Percentiles rank a stretch among this genome's conserved stretches.
phyloP scores from a whole-genome alignment of 139 green algal species.

The Chlorella sp. region DNA sequence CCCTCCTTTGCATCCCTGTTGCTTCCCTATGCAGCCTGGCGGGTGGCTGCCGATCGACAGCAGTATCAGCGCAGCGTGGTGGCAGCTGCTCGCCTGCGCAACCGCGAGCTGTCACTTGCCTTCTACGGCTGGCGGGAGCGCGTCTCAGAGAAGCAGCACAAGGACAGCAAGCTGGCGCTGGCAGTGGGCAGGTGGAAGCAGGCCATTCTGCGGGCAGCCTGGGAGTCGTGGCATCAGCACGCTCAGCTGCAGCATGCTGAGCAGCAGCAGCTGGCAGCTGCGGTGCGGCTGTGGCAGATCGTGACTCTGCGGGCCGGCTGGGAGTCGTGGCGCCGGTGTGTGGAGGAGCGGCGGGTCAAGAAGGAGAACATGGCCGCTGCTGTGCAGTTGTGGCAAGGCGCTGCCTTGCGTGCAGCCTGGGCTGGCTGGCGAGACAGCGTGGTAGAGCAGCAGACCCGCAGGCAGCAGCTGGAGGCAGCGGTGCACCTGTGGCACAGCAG shows the following conservation, averaged over 20 bases:
- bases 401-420: neutral
- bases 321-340: neutral
- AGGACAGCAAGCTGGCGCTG: neutral
- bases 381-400: neutral
- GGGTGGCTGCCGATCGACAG: neutral
- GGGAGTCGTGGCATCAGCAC: neutral
- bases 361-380: neutral
- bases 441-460: neutral
- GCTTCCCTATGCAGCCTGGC: constrained; percentile 14
- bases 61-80: neutral
- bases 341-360: neutral
- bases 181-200: constrained; percentile 1
- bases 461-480: neutral
- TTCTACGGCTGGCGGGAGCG: neutral
- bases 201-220: neutral
- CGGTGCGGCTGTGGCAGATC: neutral
- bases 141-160: neutral
- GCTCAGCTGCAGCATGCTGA: neutral
- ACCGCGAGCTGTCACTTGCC: neutral
- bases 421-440: neutral
- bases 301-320: neutral
- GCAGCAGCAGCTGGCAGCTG: neutral
- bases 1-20: too few species aligned
- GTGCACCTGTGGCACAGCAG: neutral
- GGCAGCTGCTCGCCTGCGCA: neutral